Base-by-base conservation (phyloP, 352 stramenopile genomes). In the Pythium coloratum region DNA sequence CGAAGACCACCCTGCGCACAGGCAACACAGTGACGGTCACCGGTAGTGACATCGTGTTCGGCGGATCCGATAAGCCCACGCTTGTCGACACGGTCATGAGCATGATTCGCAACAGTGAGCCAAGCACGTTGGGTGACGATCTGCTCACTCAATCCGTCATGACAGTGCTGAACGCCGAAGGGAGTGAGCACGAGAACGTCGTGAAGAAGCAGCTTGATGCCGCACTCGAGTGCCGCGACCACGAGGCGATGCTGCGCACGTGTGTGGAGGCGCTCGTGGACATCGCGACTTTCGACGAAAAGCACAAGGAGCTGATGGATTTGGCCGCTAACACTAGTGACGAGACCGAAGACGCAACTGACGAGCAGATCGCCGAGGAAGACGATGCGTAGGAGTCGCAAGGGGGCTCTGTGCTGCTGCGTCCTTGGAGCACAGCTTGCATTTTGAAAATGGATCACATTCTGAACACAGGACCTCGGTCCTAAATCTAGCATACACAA, bases 91-190 rank as follows among this genome's bases (percentile, higher is more conserved):
- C 59, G 24, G 65, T 71, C 44, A 9, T 46, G 53, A 71, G 65
- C 18, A 66, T 71, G 65, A 62, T 71, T 13, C 10, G 40, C 20
- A 72, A 72, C 59, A 68, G 59, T 33, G 50, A 61, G 38, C 54
- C 66, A 6, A 36, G 55, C 55, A 13, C 24, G 13, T 30, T 32
- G 14, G 66, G 59, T 33, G 60, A 72, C 55, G 4, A 38, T 33
- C 30, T 56, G 24, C 54, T 72, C 32, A 55, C 30, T 32, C 40
- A n/a, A 3, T 26, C 53, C 40, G 66, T 71, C n/a, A 32, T 62
- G 6, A 18, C 49, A 8, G 58, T 66, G 51, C 38, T 71, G 9
- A 59, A 32, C 3, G 65, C 20, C 12, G 58, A 66, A 26, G 42
- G 40, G 2, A 62, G 53, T 9, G 51, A 62, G 0, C 18, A 62